Evolutionary conservation across 2,329 filamentous ascomycete genomes (phyloP).

Genomic region (Zelopaecilomyces penicillatus): DNA sequence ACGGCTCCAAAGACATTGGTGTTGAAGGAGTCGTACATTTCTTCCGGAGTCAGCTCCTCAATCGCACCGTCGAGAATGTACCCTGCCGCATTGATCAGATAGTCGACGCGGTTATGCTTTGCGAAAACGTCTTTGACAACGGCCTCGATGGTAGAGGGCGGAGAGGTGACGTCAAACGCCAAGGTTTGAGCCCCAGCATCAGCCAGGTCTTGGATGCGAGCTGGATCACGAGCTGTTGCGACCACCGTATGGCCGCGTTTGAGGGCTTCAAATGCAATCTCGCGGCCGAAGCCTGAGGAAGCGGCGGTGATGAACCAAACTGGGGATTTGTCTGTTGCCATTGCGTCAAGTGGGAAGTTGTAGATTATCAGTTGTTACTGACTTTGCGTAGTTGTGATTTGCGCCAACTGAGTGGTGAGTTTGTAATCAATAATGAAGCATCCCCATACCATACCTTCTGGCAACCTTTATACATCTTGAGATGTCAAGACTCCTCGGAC

Average conservation of each 20-base stretch:
- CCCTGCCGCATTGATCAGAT: slow-evolving; percentile 40
- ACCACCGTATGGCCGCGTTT: slow-evolving; percentile 40
- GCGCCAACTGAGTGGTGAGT: too few relatives aligned
- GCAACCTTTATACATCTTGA: too few relatives aligned
- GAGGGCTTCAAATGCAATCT: slow-evolving; percentile 35
- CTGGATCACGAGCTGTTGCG: slow-evolving; percentile 37
- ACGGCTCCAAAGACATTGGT: slow-evolving; percentile 47
- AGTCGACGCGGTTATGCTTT: slow-evolving; percentile 32
- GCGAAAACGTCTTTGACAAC: slow-evolving; percentile 25
- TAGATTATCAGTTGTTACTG: too few relatives aligned
- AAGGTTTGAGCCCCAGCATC: slow-evolving; percentile 33
- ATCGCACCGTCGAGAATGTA: slow-evolving; percentile 34
- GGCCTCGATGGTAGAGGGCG: slow-evolving; percentile 26
- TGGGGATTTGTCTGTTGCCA: slow-evolving; percentile 11
- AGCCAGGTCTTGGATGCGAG: slow-evolving; percentile 32
- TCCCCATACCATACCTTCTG: too few relatives aligned
- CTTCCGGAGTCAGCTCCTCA: slow-evolving; percentile 31
- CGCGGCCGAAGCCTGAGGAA: slow-evolving; percentile 42
- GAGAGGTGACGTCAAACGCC: slow-evolving; percentile 38
- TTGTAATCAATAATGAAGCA: too few relatives aligned
- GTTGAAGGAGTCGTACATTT: slow-evolving; percentile 33
- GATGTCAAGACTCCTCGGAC: too few relatives aligned
- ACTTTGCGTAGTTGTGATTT: too few relatives aligned
- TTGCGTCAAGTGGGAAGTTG: too few relatives aligned
- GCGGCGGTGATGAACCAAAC: slow-evolving; percentile 47